Evolutionary conservation across 2,329 filamentous ascomycete genomes (phyloP), one percentile per base, ranked within the genome.

Genomic region (Diaporthe capsici): DNA sequence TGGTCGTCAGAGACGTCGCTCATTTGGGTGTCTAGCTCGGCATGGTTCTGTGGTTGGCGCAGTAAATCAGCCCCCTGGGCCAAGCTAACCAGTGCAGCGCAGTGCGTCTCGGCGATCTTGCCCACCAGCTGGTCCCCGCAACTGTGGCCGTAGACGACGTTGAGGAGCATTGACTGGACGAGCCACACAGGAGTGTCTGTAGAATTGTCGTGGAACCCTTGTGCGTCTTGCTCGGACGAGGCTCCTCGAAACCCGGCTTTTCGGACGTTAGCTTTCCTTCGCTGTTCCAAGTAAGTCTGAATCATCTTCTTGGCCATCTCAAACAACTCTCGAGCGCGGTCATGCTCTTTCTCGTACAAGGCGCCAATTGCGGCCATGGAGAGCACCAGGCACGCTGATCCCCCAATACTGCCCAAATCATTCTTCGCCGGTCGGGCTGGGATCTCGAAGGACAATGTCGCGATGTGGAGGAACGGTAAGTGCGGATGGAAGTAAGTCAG

Each of bases 291-390:
- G 82, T 98, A 98, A 77, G 96, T 88, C 78, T 96, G 93, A 75
- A 98, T 97, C 93, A 98, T 95, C 85, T 95, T 97, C 87, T 98
- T 98, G 67, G 96, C 94, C 82, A 95, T 93, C 79, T 98, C 95
- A 81, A 98, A 98, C 10, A 99, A 85, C 63, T 97, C 94, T 82
- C 93, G 94, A 34, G 96, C 97, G 73, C 93, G 90, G 39, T 89
- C 88, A 75, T 93, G 91, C 76, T 98, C 96, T 81, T 93, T 91
- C 85, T 98, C 96, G 84, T 98, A 98, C 53, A 98, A 87, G 49
- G 87, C 86, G 71, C 87, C 87, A 74, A 90, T 90, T n/a, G 95
- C 94, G 63, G 95, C 94, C 93, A 97, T 97, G 5, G 94, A 95
- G 44, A 98, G 88, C 76, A 97, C 92, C 75, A 98, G 88, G 83